Percentiles rank a stretch among this genome's conserved stretches.
These are phyloP conservation scores for Pelargonium fulgidum DNA, from an alignment of 441 rosid genomes.

Conservation along the genomic window DNA sequence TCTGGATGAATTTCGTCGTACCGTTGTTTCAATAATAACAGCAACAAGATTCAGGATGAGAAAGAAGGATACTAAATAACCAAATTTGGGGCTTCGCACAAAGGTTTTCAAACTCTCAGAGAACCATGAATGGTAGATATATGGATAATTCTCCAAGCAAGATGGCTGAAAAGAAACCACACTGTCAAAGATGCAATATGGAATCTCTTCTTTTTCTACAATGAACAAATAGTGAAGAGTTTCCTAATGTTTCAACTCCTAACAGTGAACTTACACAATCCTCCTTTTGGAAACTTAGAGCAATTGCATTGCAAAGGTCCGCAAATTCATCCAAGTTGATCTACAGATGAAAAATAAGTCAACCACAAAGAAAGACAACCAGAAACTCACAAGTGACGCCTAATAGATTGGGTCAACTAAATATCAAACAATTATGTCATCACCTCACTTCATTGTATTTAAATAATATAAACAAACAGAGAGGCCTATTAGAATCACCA, in stretches of 20 bases:
- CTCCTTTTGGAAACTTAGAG: constrained; percentile 83
- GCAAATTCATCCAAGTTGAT: constrained; percentile 80
- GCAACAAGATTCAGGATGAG: constrained; percentile 76
- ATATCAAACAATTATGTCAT: constrained; percentile 2
- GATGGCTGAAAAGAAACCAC: constrained; percentile 53
- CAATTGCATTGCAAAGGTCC: constrained; percentile 96
- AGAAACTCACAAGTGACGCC: too few relatives aligned
- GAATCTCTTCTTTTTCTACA: constrained; percentile 10
- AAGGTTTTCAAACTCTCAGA: constrained; percentile 70
- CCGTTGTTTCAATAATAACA: constrained; percentile 91
- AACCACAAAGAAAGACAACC: neutral
- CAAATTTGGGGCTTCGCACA: constrained; percentile 63
- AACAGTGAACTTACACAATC: constrained; percentile 61
- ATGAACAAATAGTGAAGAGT: constrained; percentile 5
- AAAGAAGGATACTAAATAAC: constrained; percentile 62
- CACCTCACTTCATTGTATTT: neutral
- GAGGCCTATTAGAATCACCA: constrained; percentile 1
- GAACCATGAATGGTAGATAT: constrained; percentile 50
- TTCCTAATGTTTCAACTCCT: constrained; percentile 1
- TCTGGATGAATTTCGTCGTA: constrained; percentile 27
- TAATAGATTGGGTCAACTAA: neutral
- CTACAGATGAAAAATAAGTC: constrained; percentile 31
- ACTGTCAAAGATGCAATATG: constrained; percentile 18
- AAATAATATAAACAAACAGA: neutral
- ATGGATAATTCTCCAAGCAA: constrained; percentile 52